phyloP scores from a whole-genome alignment of 2,329 filamentous ascomycete genomes.

The Cryphonectria nitschkei region DNA sequence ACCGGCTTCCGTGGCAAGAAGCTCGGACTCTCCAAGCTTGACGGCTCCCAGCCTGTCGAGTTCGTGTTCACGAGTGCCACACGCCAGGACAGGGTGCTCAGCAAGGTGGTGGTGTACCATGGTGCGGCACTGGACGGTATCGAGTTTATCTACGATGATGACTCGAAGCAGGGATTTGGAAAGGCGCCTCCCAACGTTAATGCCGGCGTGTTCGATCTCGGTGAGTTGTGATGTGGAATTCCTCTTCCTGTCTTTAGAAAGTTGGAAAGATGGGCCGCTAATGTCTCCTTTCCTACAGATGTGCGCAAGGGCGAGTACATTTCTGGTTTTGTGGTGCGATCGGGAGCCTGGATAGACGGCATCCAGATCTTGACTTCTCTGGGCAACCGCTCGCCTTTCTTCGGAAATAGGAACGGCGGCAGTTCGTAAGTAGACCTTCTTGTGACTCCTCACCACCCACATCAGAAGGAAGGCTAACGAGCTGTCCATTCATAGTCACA shows the following conservation, averaged over 20 bases:
- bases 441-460: neutral
- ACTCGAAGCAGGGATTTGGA: conserved; percentile 82
- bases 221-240: conserved; percentile 50
- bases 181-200: conserved; percentile 72
- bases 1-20: conserved; percentile 76
- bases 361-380: conserved; percentile 88
- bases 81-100: conserved; percentile 73
- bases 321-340: conserved; percentile 81
- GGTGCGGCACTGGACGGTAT: conserved; percentile 79
- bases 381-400: conserved; percentile 83
- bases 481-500: conserved; percentile 63
- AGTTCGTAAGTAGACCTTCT: conserved; percentile 67
- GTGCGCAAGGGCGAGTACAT: conserved; percentile 83
- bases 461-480: conserved; percentile 29
- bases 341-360: conserved; percentile 83
- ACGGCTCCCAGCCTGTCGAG: conserved; percentile 71
- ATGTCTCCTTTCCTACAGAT: conserved; percentile 54
- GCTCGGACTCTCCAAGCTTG: conserved; percentile 72
- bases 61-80: conserved; percentile 73
- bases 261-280: conserved; percentile 23
- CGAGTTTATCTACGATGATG: conserved; percentile 92
- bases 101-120: conserved; percentile 75
- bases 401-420: conserved; percentile 79
- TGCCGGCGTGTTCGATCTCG: conserved; percentile 76
- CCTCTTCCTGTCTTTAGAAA: neutral